Evolutionary conservation across 495 filamentous ascomycete species (phyloP).

Genomic region (Cryomyces minteri): DNA sequence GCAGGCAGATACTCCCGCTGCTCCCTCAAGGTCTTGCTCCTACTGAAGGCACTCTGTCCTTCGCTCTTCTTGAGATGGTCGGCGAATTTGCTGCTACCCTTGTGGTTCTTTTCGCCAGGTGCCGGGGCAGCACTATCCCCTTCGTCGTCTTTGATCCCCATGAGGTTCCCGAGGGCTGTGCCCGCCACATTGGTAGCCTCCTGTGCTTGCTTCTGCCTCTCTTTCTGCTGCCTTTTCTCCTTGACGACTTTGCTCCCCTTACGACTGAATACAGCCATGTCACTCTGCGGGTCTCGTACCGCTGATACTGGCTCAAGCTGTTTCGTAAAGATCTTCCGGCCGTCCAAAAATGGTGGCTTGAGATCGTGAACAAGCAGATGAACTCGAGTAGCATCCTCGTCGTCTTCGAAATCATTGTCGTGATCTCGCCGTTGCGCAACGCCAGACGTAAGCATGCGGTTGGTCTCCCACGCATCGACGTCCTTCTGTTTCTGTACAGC

Average conservation of each 20-base stretch:
- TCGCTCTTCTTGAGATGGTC: constrained; percentile 78
- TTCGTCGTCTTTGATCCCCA: constrained; percentile 90
- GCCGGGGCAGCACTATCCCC: constrained; percentile 70
- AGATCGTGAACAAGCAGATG: constrained; percentile 91
- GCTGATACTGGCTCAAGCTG: constrained; percentile 92
- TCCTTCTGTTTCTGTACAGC: constrained; percentile 78
- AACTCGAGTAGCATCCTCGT: constrained; percentile 77
- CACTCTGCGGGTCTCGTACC: constrained; percentile 84
- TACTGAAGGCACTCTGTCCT: constrained; percentile 81
- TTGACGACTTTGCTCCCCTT: constrained; percentile 90
- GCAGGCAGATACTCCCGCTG: constrained; percentile 90
- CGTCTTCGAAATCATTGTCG: constrained; percentile 67
- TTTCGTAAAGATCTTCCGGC: constrained; percentile 88
- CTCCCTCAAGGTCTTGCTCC: constrained; percentile 77
- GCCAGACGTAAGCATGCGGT: constrained; percentile 92
- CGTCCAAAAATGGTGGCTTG: constrained; percentile 89
- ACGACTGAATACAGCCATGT: constrained; percentile 96
- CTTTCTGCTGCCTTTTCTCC: constrained; percentile 77
- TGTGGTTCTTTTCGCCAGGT: constrained; percentile 48
- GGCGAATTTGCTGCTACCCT: constrained; percentile 65
- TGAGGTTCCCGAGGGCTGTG: constrained; percentile 80
- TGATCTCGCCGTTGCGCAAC: constrained; percentile 80
- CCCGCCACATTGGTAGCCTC: constrained; percentile 88
- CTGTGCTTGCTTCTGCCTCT: constrained; percentile 88
- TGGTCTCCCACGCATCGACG: constrained; percentile 94